Evolutionary conservation across 345 rosid genomes (phyloP).

Genomic region (Eucalyptus caleyi): DNA sequence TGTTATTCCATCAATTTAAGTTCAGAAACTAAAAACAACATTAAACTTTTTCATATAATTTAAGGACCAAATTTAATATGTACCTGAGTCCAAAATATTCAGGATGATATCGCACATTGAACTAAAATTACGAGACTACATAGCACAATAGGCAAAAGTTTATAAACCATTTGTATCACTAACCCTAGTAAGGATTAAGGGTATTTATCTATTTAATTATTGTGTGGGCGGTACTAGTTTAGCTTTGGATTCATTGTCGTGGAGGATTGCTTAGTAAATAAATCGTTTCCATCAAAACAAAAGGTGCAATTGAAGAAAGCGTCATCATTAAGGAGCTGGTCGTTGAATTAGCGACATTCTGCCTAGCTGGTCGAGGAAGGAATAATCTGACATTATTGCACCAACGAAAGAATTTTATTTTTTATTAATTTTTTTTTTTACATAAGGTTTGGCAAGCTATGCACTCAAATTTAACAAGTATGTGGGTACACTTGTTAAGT

Average conservation of each 20-base stretch:
- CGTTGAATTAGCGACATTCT: background rate
- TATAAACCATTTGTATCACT: background rate
- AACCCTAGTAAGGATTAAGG: background rate
- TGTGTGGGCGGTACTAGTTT: background rate
- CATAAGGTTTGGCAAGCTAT: background rate
- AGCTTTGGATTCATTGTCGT: background rate
- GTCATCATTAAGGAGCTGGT: background rate
- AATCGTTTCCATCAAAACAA: background rate
- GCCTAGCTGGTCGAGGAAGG: background rate
- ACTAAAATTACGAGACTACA: no score
- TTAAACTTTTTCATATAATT: no score
- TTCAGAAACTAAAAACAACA: accelerated
- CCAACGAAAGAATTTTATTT: background rate
- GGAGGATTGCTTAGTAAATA: background rate
- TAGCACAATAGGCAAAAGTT: no score
- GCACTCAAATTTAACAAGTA: background rate
- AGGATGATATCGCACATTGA: no score
- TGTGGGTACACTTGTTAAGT: background rate
- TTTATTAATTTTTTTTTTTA: no score
- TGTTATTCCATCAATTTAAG: no score
- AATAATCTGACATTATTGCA: background rate
- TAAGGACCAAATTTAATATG: no score
- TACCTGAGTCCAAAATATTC: no score
- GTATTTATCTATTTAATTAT: background rate
- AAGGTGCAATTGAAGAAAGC: background rate